Conservation (phyloP, 169 alveolate species). For the Cryptosporidium andersoni region DNA sequence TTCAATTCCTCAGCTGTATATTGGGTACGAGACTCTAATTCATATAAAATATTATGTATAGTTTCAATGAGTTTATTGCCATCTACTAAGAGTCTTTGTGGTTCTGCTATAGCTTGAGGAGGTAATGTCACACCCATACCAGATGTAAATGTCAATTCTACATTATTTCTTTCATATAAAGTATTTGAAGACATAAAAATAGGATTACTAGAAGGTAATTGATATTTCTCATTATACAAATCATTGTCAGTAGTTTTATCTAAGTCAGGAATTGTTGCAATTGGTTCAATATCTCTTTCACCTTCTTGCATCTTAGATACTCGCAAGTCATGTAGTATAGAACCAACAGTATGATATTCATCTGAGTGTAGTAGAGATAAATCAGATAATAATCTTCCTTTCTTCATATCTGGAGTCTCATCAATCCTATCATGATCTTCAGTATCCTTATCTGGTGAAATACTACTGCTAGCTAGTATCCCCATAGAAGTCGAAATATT, state of each 20-base stretch:
- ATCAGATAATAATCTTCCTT: conserved; percentile 15
- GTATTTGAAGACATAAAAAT: neutral
- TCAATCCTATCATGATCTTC: neutral
- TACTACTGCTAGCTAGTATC: neutral
- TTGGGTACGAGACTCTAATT: conserved; percentile 54
- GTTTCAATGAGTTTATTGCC: conserved; percentile 45
- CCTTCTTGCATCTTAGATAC: neutral
- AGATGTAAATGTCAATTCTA: neutral
- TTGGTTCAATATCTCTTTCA: conserved; percentile 25
- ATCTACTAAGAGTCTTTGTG: conserved; percentile 52
- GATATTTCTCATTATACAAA: neutral
- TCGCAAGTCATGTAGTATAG: conserved; percentile 35
- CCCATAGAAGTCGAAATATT: neutral
- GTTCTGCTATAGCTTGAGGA: conserved; percentile 12
- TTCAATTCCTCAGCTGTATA: conserved; percentile 34
- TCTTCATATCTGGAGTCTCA: conserved; percentile 26
- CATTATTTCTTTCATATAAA: neutral
- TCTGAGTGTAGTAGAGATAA: conserved; percentile 33
- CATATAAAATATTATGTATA: conserved; percentile 59
- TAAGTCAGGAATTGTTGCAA: neutral
- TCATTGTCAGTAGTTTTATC: neutral
- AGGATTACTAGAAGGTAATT: neutral
- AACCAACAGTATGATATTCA: conserved; percentile 62
- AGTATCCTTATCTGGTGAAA: conserved; percentile 2
- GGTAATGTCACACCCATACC: neutral